Base-by-base conservation (phyloP, 2,329 filamentous ascomycete species). In the Exophiala spinifera region DNA sequence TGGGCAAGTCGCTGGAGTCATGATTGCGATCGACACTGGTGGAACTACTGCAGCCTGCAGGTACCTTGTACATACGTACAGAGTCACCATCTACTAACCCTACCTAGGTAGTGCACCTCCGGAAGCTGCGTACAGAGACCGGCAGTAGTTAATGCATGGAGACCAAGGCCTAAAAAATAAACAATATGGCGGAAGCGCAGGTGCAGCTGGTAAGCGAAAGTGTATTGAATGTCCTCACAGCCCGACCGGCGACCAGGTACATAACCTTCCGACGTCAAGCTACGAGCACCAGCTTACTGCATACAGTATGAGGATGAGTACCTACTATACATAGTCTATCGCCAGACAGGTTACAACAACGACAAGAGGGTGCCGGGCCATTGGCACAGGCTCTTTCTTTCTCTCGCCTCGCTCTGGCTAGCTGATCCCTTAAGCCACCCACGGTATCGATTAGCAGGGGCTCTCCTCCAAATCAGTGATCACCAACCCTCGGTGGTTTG, bases 21-120 rank as follows among this genome's bases (percentile, higher is more conserved):
- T 34, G 20, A 31, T 51, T n/a, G 25, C 19, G 49, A 51, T 51
- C 49, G 39, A 51, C 49, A 34, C n/a, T 33, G 8, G 46, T 37
- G 52, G 46, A 43, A 20, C 46, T 55, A 37, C 28, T 49, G 52
- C 52, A 55, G 52, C n/a, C n/a, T n/a, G n/a, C n/a, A n/a, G n/a
- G n/a, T n/a, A n/a, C n/a, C n/a, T n/a, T n/a, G n/a, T n/a, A n/a
- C n/a, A n/a, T n/a, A n/a, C n/a, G 52, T 55, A 31, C 28, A 11
- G 11, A 10, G 8, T 10, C 28, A 31, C 28, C 28, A 11, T 10
- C 28, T 31, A n/a, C n/a, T n/a, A n/a, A n/a, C n/a, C n/a, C n/a
- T n/a, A n/a, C n/a, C n/a, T n/a, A n/a, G n/a, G n/a, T n/a, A n/a
- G n/a, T n/a, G n/a, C n/a, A n/a, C n/a, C n/a, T n/a, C n/a, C n/a